phyloP scores from a whole-genome alignment of 2,329 filamentous ascomycete species.

The Botrytis cinerea region DNA sequence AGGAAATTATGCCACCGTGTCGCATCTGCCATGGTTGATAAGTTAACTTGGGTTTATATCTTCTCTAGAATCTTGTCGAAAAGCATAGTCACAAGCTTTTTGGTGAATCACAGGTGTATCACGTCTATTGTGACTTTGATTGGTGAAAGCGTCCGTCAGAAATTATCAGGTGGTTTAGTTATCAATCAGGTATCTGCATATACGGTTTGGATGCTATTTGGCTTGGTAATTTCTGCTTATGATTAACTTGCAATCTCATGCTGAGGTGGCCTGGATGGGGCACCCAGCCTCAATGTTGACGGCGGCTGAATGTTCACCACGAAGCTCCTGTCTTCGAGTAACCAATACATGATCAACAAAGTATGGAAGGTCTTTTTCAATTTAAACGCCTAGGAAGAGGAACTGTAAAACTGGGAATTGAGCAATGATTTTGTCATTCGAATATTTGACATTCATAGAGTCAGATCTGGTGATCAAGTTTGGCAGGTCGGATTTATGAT shows the following conservation, averaged over 20 bases:
- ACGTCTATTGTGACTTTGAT: conserved; percentile 24
- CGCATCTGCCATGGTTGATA: conserved; percentile 12
- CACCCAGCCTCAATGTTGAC: not conserved
- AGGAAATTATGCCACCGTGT: conserved; percentile 26
- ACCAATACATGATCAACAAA: not conserved
- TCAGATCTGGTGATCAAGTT: not conserved
- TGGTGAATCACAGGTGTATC: conserved; percentile 25
- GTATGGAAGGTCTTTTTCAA: not conserved
- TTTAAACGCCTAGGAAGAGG: not conserved
- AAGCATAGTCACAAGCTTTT: conserved; percentile 22
- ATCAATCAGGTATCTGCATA: not conserved
- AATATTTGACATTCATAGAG: not conserved
- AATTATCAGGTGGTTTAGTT: not conserved
- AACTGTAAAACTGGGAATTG: not conserved
- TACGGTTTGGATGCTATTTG: not conserved
- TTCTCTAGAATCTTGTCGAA: not conserved
- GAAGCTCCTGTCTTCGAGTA: not conserved
- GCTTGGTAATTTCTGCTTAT: not conserved
- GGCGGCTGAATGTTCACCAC: not conserved
- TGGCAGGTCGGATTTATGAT: not conserved
- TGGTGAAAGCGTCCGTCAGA: conserved; percentile 30
- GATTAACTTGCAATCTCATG: not conserved
- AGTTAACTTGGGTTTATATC: conserved; percentile 5
- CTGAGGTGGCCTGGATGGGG: not conserved
- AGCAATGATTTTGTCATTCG: not conserved